These are phyloP conservation scores for Rhinocladiella similis DNA, from an alignment of 2,329 filamentous ascomycete species.

Conservation along the genomic window DNA sequence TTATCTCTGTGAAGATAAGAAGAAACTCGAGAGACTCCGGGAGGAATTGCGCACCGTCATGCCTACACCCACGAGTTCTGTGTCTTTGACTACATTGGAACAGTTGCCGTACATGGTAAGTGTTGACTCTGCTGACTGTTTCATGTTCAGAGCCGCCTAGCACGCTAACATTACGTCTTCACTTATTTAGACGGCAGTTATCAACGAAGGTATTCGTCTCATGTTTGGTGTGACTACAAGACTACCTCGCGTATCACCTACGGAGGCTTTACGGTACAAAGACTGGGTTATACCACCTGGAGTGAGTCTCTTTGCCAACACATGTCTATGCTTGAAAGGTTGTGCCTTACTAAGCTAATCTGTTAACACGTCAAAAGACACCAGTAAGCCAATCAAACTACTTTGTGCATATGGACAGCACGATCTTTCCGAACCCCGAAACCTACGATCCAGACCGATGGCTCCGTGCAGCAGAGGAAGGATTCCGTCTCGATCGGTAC, in stretches of 20 bases:
- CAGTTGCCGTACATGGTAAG: slow-evolving; percentile 31
- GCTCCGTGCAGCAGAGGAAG: slow-evolving; percentile 29
- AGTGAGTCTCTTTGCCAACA: background rate
- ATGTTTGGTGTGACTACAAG: slow-evolving; percentile 22
- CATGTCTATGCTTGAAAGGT: background rate
- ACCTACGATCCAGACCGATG: slow-evolving; percentile 23
- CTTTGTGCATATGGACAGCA: slow-evolving; percentile 30
- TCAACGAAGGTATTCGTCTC: slow-evolving; percentile 33
- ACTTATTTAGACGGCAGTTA: slow-evolving; percentile 24
- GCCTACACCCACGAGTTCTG: slow-evolving; percentile 8
- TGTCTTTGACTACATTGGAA: slow-evolving; percentile 27
- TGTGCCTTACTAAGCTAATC: background rate
- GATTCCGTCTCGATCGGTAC: slow-evolving; percentile 36
- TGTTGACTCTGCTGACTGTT: slow-evolving; percentile 29
- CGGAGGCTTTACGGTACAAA: slow-evolving; percentile 33
- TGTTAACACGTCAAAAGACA: slow-evolving; percentile 3
- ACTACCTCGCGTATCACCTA: slow-evolving; percentile 20
- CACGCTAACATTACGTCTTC: slow-evolving; percentile 14
- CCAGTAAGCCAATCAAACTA: slow-evolving; percentile 29
- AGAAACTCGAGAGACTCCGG: slow-evolving; percentile 9
- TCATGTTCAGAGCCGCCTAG: background rate
- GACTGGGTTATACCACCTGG: slow-evolving; percentile 34
- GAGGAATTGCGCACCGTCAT: slow-evolving; percentile 21
- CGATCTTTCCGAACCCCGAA: slow-evolving; percentile 38
- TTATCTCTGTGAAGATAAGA: slow-evolving; percentile 12